Base-by-base conservation (phyloP, 2,329 filamentous ascomycete genomes). In the Fusarium goolgardi region DNA sequence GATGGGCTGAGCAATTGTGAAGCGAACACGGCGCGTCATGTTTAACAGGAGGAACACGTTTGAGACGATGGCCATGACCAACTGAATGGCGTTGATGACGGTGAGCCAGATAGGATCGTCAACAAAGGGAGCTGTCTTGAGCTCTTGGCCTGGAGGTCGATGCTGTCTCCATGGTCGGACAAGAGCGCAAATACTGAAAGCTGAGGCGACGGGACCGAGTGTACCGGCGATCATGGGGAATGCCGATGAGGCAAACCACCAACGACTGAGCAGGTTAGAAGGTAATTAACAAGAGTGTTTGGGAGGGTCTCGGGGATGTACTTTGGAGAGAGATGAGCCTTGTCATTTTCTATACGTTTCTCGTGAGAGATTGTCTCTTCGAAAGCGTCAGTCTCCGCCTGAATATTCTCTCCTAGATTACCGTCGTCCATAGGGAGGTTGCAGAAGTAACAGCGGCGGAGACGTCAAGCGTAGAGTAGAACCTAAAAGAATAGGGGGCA, bases 151-250 rank as follows among this genome's bases (percentile, higher is more conserved):
- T 0, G 84, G 82, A 2, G 78, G 76, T 7, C 86, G 79, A 49
- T 82, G 81, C 75, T 90, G 86, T 63, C 92, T 85, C 94, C 94
- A 97, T 23, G 88, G 88, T 29, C 88, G 89, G 2, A 93, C 92
- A n/a, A 97, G 83, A 10, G 94, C 92, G 64, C 91, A 93, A 60
- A 97, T 93, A 59, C 91, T 95, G 78, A 96, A 91, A 31, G 96
- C 89, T 59, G 94, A 97, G 4, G 94, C 94, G 12, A 97, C 86
- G 0, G 94, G 94, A 1, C 93, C 93, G 4, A 96, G 85, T 0
- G 94, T 93, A 34, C 93, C 94, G 3, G 94, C 93, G 13, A 96
- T 85, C 75, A 97, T 88, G 32, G 91, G 92, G 66, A 94, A 89
- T 12, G 85, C 87, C 2, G 87, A 86, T 4, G 86, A 87, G 27